Conservation (phyloP, 2,329 filamentous ascomycete species). For the Basipetospora sp. region DNA sequence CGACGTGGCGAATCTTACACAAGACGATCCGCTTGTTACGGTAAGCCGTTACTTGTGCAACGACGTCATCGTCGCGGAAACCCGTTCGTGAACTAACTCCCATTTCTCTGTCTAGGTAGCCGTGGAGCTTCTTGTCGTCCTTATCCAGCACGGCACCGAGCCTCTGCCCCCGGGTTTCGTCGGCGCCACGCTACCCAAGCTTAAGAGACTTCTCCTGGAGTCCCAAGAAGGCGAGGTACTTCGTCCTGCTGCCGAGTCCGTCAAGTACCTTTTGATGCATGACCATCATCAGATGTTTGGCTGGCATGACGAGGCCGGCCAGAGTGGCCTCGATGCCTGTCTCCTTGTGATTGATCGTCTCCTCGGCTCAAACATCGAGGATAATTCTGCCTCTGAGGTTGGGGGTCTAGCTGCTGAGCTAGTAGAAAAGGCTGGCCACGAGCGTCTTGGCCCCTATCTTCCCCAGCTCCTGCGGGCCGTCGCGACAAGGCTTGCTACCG, state of each 20-base stretch:
- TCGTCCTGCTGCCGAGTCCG: constrained; percentile 68
- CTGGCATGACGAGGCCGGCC: constrained; percentile 68
- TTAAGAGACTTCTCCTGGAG: constrained; percentile 67
- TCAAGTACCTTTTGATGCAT: constrained; percentile 80
- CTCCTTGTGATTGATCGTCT: constrained; percentile 86
- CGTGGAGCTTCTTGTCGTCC: constrained; percentile 64
- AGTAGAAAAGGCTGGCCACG: constrained; percentile 86
- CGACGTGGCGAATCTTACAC: constrained; percentile 71
- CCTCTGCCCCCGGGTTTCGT: constrained; percentile 81
- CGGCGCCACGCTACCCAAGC: constrained; percentile 69
- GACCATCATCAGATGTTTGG: constrained; percentile 79
- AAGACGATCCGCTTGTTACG: constrained; percentile 71
- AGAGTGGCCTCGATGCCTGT: constrained; percentile 74
- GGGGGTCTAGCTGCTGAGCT: constrained; percentile 86
- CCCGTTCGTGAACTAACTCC: background rate
- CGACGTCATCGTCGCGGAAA: too few species aligned
- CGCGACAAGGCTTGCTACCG: constrained; percentile 67
- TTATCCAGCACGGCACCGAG: constrained; percentile 69
- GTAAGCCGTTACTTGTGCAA: constrained; percentile 23
- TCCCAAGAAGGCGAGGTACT: constrained; percentile 80
- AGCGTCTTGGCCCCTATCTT: constrained; percentile 78
- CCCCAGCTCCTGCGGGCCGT: constrained; percentile 80
- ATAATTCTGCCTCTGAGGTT: constrained; percentile 89
- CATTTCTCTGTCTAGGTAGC: constrained; percentile 43
- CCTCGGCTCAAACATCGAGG: constrained; percentile 68